Evolutionary conservation across 2,329 filamentous ascomycete species (phyloP).

Genomic region (Aspergillus neotritici): DNA sequence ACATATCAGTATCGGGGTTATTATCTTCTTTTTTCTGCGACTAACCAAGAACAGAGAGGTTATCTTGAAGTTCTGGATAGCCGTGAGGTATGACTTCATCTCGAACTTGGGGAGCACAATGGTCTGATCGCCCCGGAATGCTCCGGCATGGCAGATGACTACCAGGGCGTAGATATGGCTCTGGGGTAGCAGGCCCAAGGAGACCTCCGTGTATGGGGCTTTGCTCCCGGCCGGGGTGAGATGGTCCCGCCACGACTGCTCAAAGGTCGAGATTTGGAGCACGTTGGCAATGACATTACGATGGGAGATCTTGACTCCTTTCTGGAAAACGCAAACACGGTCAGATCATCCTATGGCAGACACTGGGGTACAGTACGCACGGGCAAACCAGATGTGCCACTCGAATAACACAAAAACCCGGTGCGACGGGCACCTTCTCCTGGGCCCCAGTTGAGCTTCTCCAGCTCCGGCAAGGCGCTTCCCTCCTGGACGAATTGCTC

Average conservation of each 20-base stretch:
- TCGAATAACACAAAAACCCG: conserved; percentile 74
- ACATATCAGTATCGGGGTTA: not conserved
- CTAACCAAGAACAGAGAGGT: conserved; percentile 60
- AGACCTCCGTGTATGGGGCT: conserved; percentile 50
- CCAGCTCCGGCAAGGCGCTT: conserved; percentile 33
- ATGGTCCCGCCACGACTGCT: conserved; percentile 33
- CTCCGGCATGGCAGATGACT: conserved; percentile 59
- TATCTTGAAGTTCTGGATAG: conserved; percentile 66
- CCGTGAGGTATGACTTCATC: conserved; percentile 56
- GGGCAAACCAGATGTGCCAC: conserved; percentile 71
- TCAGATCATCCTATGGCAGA: conserved; percentile 7
- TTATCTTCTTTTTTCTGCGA: not conserved
- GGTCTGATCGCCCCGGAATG: conserved; percentile 67
- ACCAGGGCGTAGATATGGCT: conserved; percentile 78
- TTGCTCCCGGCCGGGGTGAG: conserved; percentile 32
- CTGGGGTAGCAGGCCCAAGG: conserved; percentile 67
- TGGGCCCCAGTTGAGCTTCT: conserved; percentile 37
- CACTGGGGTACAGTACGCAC: conserved; percentile 40
- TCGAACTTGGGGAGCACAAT: conserved; percentile 71
- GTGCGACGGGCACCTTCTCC: conserved; percentile 53
- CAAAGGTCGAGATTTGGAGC: conserved; percentile 55
- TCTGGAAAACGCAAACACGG: conserved; percentile 41
- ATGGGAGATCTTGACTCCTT: conserved; percentile 81
- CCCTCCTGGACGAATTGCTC: conserved; percentile 62
- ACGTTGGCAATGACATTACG: conserved; percentile 72